Base-by-base conservation (phyloP, 192 early-diverging fungal genomes). In the Umbelopsis isabellina region DNA sequence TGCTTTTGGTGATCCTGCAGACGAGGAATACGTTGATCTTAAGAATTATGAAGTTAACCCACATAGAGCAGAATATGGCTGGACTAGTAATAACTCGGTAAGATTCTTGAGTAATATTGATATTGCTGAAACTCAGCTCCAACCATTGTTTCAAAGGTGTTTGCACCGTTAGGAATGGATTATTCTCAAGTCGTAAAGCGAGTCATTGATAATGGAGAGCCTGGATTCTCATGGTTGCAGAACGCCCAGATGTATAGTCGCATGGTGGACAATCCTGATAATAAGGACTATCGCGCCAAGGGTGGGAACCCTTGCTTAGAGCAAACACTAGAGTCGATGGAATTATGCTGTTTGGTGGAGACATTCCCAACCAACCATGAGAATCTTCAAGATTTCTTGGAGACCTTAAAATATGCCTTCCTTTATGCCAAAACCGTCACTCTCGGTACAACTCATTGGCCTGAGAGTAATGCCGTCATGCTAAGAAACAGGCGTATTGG, bases 71-170 rank as follows among this genome's bases (percentile, higher is more conserved):
- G 76, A 72, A 16, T 83, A 65, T 25, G 83, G 83, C 4, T 85
- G 83, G 83, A 83, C 82, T 1, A 78, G 75, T 47, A 85, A 85
- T 75, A 85, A 85, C 61, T 85, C 83, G 30, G 72, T 72, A 37
- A 22, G 71, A 23, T 35, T 12, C 55, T 18, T 35, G 25, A 13
- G 50, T 35, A n/a, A 30, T 52, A 21, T 3, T 4, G 20, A n/a
- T 8, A 3, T n/a, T 30, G 8, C 11, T 23, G 4, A 11, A 20
- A 6, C 20, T n/a, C 6, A 13, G 33, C 9, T 18, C 16, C 27
- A 13, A 69, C 37, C 35, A n/a, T 33, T 33, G 2, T 52, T 13
- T 45, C 15, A 41, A 25, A 70, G 65, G 76, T 85, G 37, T 80
- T 83, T 55, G 70, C 76, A 46, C 55, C 41, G 1, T 25, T 81